Conservation (phyloP, 257 asterid genomes). For the Hygrophila difformis region DNA sequence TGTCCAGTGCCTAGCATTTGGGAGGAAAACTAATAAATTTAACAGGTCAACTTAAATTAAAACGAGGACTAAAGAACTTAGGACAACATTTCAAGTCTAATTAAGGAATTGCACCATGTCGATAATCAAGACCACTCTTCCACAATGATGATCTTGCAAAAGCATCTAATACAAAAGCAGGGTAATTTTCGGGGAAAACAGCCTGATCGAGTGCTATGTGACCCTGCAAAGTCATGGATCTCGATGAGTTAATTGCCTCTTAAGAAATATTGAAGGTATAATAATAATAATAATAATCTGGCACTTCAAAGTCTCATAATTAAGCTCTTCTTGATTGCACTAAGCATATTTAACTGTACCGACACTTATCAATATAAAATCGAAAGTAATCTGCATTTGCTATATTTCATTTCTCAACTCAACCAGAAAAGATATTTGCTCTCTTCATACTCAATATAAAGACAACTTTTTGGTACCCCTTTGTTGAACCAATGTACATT, state of each 20-base stretch:
- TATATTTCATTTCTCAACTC: too few relatives aligned
- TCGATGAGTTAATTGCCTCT: conserved; percentile 9
- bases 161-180: conserved; percentile 91
- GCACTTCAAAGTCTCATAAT: too few relatives aligned
- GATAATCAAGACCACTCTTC: conserved; percentile 98
- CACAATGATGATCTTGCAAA: conserved; percentile 90
- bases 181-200: conserved; percentile 88
- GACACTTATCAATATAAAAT: too few relatives aligned
- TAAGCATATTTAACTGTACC: too few relatives aligned
- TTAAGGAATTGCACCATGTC: conserved; percentile 56
- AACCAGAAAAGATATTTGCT: too few relatives aligned
- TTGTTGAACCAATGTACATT: too few relatives aligned
- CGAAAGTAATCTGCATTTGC: too few relatives aligned
- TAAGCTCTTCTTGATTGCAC: too few relatives aligned
- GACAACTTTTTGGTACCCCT: too few relatives aligned
- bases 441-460: too few relatives aligned
- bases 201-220: conserved; percentile 97
- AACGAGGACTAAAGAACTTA: conserved; percentile 3
- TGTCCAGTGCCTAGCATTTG: conserved; percentile 81
- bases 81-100: not conserved
- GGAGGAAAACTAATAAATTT: conserved; percentile 3
- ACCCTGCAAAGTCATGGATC: conserved; percentile 49
- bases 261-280: not conserved
- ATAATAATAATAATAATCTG: too few relatives aligned
- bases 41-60: conserved; percentile 8